Percentiles rank a stretch among this genome's conserved stretches.
Conservation (phyloP, 2,329 filamentous ascomycete genomes). For the Pseudogymnoascus sp. region DNA sequence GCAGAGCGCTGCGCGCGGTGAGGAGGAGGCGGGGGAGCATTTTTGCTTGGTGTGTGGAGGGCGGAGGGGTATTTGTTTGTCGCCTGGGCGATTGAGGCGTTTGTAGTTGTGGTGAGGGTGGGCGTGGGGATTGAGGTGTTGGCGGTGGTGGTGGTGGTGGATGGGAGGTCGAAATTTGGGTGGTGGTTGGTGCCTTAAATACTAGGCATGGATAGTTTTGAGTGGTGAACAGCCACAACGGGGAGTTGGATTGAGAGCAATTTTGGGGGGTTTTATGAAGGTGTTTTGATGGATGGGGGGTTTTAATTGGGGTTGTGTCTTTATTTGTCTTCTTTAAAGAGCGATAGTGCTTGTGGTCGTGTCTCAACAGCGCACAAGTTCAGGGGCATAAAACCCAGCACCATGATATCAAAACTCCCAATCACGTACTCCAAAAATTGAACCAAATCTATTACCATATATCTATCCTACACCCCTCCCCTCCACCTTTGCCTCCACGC, state of each 20-base stretch:
- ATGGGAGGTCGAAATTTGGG: background rate
- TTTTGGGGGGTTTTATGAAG: background rate
- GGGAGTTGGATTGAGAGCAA: background rate
- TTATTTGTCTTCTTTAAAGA: background rate
- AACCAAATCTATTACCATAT: conserved; percentile 9
- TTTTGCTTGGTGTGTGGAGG: background rate
- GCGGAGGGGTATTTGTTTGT: background rate
- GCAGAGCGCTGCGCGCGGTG: background rate
- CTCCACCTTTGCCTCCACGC: conserved; percentile 26
- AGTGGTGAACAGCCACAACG: background rate
- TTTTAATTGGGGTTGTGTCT: background rate
- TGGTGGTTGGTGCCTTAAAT: background rate
- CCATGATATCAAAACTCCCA: background rate
- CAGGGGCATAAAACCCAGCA: background rate
- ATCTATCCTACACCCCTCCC: background rate
- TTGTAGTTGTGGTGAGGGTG: background rate
- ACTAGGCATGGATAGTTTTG: background rate
- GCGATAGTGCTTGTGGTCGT: background rate
- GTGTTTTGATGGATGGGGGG: background rate
- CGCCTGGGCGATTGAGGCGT: background rate
- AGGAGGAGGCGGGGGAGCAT: conserved; percentile 2
- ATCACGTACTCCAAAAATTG: background rate
- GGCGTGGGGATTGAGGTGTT: background rate
- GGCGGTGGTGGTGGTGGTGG: background rate
- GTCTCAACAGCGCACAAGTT: background rate